phyloP scores from a whole-genome alignment of 2,329 filamentous ascomycete genomes.

The Cephalotrichum gorgonifer region DNA sequence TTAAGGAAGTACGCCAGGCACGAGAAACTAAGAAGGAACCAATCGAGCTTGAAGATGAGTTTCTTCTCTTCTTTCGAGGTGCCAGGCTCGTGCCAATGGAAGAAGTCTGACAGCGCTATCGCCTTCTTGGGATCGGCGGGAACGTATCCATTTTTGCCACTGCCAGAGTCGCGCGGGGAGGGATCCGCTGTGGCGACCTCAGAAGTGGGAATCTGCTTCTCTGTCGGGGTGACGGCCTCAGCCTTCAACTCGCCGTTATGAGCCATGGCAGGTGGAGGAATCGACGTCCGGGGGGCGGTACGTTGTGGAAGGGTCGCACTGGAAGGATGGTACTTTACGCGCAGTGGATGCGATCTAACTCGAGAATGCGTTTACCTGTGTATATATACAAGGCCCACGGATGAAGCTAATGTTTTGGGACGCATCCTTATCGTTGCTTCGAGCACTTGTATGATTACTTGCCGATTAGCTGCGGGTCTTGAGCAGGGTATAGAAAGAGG shows the following conservation, averaged over 20 bases:
- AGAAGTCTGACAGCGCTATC: not conserved
- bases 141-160: not conserved
- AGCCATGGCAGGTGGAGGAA: not conserved
- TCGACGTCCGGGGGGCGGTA: not conserved
- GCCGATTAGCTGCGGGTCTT: no score
- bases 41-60: slow-evolving; percentile 54
- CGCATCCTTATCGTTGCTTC: no score
- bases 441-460: no score
- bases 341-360: no score
- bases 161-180: not conserved
- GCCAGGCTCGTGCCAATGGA: slow-evolving; percentile 14
- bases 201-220: not conserved
- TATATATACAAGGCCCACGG: no score
- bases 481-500: no score
- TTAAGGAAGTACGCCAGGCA: slow-evolving; percentile 60
- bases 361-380: no score
- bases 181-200: not conserved
- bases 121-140: not conserved
- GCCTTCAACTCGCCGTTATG: not conserved
- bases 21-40: slow-evolving; percentile 55
- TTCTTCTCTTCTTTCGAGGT: slow-evolving; percentile 46
- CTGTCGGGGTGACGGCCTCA: not conserved
- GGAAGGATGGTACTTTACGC: no score
- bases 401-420: no score
- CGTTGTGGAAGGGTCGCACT: not conserved